A percentile compares a stretch with the other conserved stretches of the same genome.
Conservation (phyloP, 169 alveolate species). For the Theileria orientalis region DNA sequence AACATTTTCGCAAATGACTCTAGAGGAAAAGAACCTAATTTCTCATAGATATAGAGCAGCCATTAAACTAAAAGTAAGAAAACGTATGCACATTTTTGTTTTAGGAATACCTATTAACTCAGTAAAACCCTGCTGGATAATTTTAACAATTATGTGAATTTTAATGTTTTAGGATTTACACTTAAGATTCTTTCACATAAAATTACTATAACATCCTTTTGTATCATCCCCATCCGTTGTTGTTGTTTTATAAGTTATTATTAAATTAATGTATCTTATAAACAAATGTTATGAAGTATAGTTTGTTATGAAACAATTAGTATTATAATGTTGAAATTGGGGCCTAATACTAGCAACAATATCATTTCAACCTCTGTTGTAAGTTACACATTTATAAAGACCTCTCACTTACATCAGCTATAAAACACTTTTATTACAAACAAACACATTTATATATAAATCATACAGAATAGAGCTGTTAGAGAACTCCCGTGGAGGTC, state of each 20-base stretch:
- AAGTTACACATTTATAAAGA: background rate
- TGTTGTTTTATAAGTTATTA: no score
- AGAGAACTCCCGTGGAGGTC: conserved; percentile 82
- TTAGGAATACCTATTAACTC: conserved; percentile 36
- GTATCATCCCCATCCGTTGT: no score
- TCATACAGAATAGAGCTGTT: conserved; percentile 72
- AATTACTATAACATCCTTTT: no score
- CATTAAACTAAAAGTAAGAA: conserved; percentile 33
- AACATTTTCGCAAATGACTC: conserved; percentile 49
- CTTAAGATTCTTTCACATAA: no score
- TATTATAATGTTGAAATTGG: background rate
- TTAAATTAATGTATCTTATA: no score
- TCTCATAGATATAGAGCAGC: conserved; percentile 64
- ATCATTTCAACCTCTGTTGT: background rate
- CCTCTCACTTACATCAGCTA: background rate
- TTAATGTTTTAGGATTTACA: no score
- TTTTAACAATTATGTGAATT: no score
- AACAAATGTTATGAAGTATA: no score
- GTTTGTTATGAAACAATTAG: no score
- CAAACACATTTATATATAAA: background rate
- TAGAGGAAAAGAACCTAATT: conserved; percentile 31
- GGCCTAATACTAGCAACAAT: background rate
- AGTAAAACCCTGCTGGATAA: background rate
- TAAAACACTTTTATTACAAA: background rate
- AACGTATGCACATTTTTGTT: background rate